Evolutionary conservation across 2,329 filamentous ascomycete species (phyloP), one percentile per base, ranked within the genome.

Genomic region (Exophiala oligosperma): DNA sequence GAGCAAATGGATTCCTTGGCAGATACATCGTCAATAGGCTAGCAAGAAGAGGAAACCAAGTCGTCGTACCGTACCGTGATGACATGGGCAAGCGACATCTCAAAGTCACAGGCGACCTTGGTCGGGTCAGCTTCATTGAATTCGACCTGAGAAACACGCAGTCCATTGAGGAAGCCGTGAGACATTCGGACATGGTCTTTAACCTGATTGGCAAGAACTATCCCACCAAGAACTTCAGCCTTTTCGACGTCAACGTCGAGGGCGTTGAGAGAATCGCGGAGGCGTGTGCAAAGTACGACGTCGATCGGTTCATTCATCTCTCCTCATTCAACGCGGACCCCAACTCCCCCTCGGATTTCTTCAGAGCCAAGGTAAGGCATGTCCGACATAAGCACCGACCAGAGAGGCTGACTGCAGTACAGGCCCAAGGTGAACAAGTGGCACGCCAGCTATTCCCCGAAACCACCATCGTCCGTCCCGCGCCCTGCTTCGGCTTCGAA

Each of bases 11-110:
- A 65, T 93, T 96, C 75, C 80, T 99, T 56, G 94, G 94, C 72
- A 87, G 94, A 73, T 99, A 99, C 76, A 96, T 99, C 72, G 94
- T 99, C 72, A 96, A 97, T 79, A 85, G 91, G 74, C 83, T 99
- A 72, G 93, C 94, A 68, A 88, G 90, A 64, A 86, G 92, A 78
- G 94, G 94, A 87, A 96, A 91, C 77, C 96, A 89, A 40, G 94
- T 99, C 41, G 86, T 99, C 60, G 77, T 97, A 60, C 94, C 94
- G 50, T 99, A 86, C 82, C 88, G 94, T 47, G 94, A 99, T 80
- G 94, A 97, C 77, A 97, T 97, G 92, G 82, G 89, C 68, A 97
- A 97, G 84, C 88, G 94, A 68, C 93, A 97, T 79, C 81, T 99
- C 71, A 97, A 97, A 79, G 87, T 96, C 59, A 83, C 91, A n/a